These are phyloP conservation scores for Inga oerstediana DNA, from an alignment of 306 rosid genomes.

Conservation along the genomic window DNA sequence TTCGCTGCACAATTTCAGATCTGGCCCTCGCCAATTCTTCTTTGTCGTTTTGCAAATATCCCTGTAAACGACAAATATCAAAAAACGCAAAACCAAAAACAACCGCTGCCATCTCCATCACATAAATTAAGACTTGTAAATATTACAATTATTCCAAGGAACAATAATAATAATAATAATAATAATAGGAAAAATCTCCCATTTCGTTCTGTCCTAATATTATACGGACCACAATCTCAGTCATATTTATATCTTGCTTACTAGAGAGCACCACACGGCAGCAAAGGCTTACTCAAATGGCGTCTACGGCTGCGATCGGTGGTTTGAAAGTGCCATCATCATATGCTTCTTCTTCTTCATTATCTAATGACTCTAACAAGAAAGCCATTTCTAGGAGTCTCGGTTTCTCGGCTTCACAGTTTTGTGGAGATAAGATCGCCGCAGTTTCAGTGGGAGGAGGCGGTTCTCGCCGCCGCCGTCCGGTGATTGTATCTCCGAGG, in stretches of 20 bases:
- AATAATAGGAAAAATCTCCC: not conserved
- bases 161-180: too few relatives aligned
- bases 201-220: too few relatives aligned
- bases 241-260: not conserved
- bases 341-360: not conserved
- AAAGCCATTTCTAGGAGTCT: constrained; percentile 33
- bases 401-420: constrained; percentile 48
- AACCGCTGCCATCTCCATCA: constrained; percentile 6
- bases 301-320: constrained; percentile 50
- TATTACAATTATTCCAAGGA: too few relatives aligned
- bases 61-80: not conserved
- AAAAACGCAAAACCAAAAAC: not conserved
- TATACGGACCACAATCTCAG: constrained; percentile 29
- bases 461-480: constrained; percentile 23
- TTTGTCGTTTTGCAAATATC: constrained; percentile 14
- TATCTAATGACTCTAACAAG: constrained; percentile 21
- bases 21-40: not conserved
- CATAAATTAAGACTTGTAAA: not conserved
- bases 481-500: constrained; percentile 64
- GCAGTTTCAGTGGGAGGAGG: not conserved
- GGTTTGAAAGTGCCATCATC: constrained; percentile 43
- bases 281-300: constrained; percentile 30
- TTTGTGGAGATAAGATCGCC: constrained; percentile 46
- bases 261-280: not conserved
- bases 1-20: not conserved